phyloP scores from a whole-genome alignment of 2,329 filamentous ascomycete genomes.

The Emydomyces testavorans region DNA sequence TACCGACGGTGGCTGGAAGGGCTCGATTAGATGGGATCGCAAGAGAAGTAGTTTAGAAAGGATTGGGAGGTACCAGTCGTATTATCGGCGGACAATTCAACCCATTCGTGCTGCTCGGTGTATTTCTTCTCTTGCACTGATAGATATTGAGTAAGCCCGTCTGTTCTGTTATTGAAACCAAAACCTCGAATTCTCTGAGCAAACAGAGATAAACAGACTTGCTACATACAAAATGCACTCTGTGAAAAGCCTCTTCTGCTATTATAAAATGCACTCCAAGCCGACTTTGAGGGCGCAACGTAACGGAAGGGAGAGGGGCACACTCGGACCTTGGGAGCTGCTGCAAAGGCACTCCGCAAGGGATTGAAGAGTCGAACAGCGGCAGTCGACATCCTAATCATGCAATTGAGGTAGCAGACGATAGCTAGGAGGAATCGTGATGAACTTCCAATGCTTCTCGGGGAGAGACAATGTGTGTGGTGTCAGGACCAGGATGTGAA shows the following conservation, averaged over 20 bases:
- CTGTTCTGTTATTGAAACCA: too few relatives aligned
- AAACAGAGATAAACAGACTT: not conserved
- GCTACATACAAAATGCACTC: constrained; percentile 31
- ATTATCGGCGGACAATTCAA: constrained; percentile 72
- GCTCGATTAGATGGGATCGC: constrained; percentile 8
- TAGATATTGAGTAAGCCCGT: constrained; percentile 1
- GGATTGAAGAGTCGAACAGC: constrained; percentile 20
- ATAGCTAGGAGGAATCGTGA: not conserved
- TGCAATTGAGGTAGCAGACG: not conserved
- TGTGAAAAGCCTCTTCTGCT: constrained; percentile 30
- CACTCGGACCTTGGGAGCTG: constrained; percentile 12
- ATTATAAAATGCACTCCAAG: constrained; percentile 10
- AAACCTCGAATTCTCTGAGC: not conserved
- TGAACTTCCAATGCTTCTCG: not conserved
- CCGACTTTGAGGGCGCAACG: constrained; percentile 5
- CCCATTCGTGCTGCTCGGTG: constrained; percentile 97
- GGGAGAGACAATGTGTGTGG: not conserved
- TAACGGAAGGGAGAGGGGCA: constrained; percentile 13
- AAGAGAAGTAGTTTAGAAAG: not conserved
- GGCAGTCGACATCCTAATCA: constrained; percentile 27
- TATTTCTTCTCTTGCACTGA: constrained; percentile 57
- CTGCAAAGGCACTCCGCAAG: constrained; percentile 13
- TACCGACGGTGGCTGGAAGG: constrained; percentile 55
- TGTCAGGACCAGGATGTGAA: not conserved
- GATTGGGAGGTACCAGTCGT: constrained; percentile 52